Evolutionary conservation across 441 rosid species (phyloP), one percentile per base, ranked within the genome.

Genomic region (Bocquillonia castaneifolia): DNA sequence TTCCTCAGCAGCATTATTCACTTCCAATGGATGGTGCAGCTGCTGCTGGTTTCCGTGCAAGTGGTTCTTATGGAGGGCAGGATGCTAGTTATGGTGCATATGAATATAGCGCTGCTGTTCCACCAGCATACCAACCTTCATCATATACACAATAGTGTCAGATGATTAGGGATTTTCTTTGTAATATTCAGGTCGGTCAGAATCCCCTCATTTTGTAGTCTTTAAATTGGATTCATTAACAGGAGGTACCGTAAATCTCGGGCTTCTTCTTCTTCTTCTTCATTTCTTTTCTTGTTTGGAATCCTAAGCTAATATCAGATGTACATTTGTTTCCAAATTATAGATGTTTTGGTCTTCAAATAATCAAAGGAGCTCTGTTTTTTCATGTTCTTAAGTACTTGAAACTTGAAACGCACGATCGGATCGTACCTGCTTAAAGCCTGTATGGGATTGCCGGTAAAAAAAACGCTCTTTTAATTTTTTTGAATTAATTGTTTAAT

Each of bases 1-100:
- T 84, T 55, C 59, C 85, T 39, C 83, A 69, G 39, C 83, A 78
- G 34, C 86, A 74, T 68, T 80, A 80, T 66, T 5, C 83, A 1
- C 78, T 63, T 22, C 71, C 82, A 0, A 68, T 50, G 26, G 84
- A 79, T 36, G 66, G 56, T 62, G 31, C 74, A 20, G 67, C 73
- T 31, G 66, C 64, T 48, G 54, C 76, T 17, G 74, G 73, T 32
- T 66, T 59, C 34, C 79, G 76, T 6, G 42, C 73, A 42, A 54
- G 73, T 63, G 51, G 79, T 65, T 64, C 77, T 15, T 76, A 77
- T 63, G 80, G 72, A 5, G 78, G 74, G 18, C 86, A 78, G 72
- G 53, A n/a, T n/a, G n/a, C 78, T 42, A 74, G 66, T 59, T 84
- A 80, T 59, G 73, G 70, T 28, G 58, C 74, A 1, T 84, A 80